Evolutionary conservation across 2,329 filamentous ascomycete species (phyloP).

Genomic region (Cladosporium sp.): DNA sequence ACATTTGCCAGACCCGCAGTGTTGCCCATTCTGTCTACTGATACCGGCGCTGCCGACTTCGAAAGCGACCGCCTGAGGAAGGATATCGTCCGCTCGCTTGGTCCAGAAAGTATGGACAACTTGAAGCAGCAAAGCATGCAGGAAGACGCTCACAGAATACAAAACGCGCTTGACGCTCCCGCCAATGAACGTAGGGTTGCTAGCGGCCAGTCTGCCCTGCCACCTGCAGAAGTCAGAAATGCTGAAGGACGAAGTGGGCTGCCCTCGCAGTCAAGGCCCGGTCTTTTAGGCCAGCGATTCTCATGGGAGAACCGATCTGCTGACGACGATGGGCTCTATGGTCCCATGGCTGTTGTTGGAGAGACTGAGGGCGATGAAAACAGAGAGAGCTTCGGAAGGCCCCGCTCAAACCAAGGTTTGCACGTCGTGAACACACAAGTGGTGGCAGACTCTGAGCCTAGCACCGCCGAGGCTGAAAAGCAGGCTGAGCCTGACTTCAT

Average conservation of each 20-base stretch:
- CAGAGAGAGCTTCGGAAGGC: constrained; percentile 26
- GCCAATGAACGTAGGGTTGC: constrained; percentile 21
- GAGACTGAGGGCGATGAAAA: constrained; percentile 9
- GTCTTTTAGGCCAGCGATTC: constrained; percentile 32
- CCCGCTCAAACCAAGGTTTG: constrained; percentile 29
- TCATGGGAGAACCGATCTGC: constrained; percentile 33
- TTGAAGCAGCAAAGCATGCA: constrained; percentile 16
- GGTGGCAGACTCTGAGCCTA: constrained; percentile 12
- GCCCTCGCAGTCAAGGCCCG: constrained; percentile 15
- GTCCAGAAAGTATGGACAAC: constrained; percentile 37
- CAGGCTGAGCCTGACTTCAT: neutral
- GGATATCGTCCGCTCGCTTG: constrained; percentile 70
- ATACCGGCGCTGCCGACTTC: constrained; percentile 47
- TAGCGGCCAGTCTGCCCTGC: constrained; percentile 26
- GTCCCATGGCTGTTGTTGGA: constrained; percentile 8
- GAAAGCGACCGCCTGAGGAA: constrained; percentile 69
- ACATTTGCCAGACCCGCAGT: neutral
- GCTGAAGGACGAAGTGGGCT: constrained; percentile 15
- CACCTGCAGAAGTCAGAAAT: constrained; percentile 15
- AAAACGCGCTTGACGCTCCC: constrained; percentile 28
- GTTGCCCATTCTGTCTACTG: constrained; percentile 17
- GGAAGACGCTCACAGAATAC: constrained; percentile 21
- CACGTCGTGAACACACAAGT: constrained; percentile 39
- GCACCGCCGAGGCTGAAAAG: constrained; percentile 6
- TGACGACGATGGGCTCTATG: constrained; percentile 2